Evolutionary conservation across 1,284 basidiomycete species (phyloP).

Genomic region (Ganoderma leucocontextum): DNA sequence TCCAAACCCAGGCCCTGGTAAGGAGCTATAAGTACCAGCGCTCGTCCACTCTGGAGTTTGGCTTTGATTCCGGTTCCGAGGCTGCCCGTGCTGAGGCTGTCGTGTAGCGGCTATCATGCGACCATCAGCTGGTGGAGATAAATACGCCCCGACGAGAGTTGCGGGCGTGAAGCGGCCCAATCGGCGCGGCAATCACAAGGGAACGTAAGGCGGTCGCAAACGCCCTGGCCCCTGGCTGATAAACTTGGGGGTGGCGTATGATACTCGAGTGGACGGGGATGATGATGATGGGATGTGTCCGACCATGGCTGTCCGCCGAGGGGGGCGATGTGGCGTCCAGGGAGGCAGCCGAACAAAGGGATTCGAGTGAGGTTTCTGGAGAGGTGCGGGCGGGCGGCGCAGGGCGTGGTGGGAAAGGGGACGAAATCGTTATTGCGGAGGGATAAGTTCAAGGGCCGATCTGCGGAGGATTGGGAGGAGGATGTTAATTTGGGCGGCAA

Average conservation of each 20-base stretch:
- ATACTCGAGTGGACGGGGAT: constrained; percentile 20
- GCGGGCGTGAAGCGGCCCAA: constrained; percentile 26
- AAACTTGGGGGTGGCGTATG: constrained; percentile 30
- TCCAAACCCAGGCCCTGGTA: not conserved
- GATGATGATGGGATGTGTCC: constrained; percentile 19
- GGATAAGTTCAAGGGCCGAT: constrained; percentile 35
- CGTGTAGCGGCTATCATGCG: constrained; percentile 30
- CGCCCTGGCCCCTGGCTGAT: constrained; percentile 30
- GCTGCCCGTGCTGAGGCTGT: not conserved
- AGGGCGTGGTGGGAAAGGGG: constrained; percentile 7
- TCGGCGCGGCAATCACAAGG: constrained; percentile 29
- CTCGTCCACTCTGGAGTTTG: not conserved
- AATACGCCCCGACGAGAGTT: constrained; percentile 27
- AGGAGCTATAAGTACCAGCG: not conserved
- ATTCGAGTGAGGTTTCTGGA: not conserved
- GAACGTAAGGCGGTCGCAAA: constrained; percentile 15
- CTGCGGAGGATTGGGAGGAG: constrained; percentile 31
- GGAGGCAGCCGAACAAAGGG: not conserved
- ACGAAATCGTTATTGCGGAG: not conserved
- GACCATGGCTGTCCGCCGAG: constrained; percentile 4
- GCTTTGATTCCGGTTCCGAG: not conserved
- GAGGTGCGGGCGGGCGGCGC: not conserved
- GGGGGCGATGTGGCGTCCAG: not conserved
- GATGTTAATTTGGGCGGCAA: constrained; percentile 35
- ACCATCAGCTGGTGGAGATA: constrained; percentile 32